Conservation (phyloP, 805 yeast species). For the Spathaspora girioi region DNA sequence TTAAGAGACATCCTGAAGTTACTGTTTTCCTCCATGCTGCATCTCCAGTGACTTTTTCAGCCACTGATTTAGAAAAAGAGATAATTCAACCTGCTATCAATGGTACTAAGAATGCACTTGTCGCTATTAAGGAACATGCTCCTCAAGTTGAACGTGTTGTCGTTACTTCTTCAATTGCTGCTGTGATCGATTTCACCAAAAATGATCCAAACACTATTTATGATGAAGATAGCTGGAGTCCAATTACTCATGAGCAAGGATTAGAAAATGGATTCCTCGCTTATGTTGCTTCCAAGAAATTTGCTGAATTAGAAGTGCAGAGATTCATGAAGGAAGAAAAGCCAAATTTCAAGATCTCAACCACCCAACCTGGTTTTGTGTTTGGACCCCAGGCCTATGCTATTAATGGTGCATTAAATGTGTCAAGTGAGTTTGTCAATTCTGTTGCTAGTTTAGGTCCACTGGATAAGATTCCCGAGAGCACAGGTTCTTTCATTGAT, state of each 20-base stretch:
- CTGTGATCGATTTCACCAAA: slow-evolving; percentile 32
- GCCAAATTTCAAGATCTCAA: slow-evolving; percentile 28
- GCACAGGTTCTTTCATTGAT: too few species aligned
- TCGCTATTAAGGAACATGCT: slow-evolving; percentile 41
- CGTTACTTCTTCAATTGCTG: slow-evolving; percentile 52
- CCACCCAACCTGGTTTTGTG: slow-evolving; percentile 34
- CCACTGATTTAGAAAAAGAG: slow-evolving; percentile 30
- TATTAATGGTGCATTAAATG: slow-evolving; percentile 19
- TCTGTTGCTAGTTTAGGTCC: too few species aligned
- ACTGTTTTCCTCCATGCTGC: too few species aligned
- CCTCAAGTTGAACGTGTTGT: slow-evolving; percentile 45
- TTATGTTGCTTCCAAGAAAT: slow-evolving; percentile 37
- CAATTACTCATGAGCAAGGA: slow-evolving; percentile 32
- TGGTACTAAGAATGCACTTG: slow-evolving; percentile 49
- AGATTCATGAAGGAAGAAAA: slow-evolving; percentile 21
- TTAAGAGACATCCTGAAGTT: too few species aligned
- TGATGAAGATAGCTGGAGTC: slow-evolving; percentile 37
- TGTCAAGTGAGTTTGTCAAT: slow-evolving; percentile 12
- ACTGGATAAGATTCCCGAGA: too few species aligned
- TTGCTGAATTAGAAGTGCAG: slow-evolving; percentile 32
- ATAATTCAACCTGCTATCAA: slow-evolving; percentile 51
- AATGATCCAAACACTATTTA: slow-evolving; percentile 24
- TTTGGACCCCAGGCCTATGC: slow-evolving; percentile 43
- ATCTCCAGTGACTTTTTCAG: too few species aligned
- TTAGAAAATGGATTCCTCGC: slow-evolving; percentile 33